Base-by-base conservation (phyloP, 805 yeast genomes). In the Nakazawaea molendinolei region DNA sequence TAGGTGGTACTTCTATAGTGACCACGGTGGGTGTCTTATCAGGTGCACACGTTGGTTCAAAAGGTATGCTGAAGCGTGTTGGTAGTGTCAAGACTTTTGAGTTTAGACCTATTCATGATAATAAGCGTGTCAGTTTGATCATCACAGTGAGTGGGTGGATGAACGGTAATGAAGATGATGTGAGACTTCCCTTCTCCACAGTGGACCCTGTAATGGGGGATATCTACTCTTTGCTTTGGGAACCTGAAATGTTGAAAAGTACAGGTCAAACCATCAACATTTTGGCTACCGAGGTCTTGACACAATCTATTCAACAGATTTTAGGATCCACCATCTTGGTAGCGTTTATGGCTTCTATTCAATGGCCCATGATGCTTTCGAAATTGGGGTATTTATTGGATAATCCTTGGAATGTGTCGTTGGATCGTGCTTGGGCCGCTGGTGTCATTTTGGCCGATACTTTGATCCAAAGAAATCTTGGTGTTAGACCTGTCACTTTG, bases 151-250 rank as follows among this genome's bases (percentile, higher is more conserved):
- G 94, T 35, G 99, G 99, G 1, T 92, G 99, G 99, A 87, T 92
- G 90, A 81, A 80, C 36, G 94, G 96, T 55, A 81, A 79, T 41
- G 76, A 79, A 49, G 99, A 92, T 76, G 99, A 92, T 69, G 90
- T 92, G 15, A 70, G 99, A 52, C 69, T 92, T 44, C 98, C 98
- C 2, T 92, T 89, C 53, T 84, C 95, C 1, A 92, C 98, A 0
- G 84, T 92, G 7, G 98, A 94, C 52, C 98, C 98, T 0, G 86
- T 90, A 0, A 87, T 90, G 90, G 99, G 99, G 13, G 99, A 92
- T 55, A 61, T 92, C 46, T 85, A 82, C 49, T 86, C 97, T 1
- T 65, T 92, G 6, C 63, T 85, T 32, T 92, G 98, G 98, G 99
- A 92, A 57, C 99, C 99, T 0, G 98, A 92, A 46, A 86, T 92